Percentiles rank a stretch among this genome's conserved stretches.
phyloP scores from a whole-genome alignment of 345 rosid species.

The Heritiera littoralis region DNA sequence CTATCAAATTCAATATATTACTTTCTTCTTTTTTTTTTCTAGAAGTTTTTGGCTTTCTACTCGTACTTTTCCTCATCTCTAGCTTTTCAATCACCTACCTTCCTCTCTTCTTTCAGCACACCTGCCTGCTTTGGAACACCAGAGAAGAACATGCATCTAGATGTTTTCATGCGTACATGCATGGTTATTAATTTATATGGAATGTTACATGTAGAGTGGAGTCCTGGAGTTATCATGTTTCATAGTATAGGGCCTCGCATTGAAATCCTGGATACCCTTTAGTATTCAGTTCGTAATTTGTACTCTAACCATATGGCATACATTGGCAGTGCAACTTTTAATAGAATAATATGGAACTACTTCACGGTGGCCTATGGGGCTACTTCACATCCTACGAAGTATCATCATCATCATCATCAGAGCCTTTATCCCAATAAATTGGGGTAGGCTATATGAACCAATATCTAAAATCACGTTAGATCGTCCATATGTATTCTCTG shows the following conservation, averaged over 20 bases:
- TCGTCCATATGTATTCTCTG: too few species aligned
- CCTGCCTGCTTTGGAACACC: neutral
- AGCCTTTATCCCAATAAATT: too few species aligned
- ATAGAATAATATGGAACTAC: neutral
- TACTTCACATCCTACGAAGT: neutral
- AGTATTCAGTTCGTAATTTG: neutral
- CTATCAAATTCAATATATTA: constrained; percentile 8
- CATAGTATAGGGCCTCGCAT: neutral
- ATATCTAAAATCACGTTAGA: too few species aligned
- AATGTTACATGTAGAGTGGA: neutral
- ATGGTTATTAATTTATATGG: neutral
- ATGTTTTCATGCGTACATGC: neutral
- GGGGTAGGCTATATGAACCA: too few species aligned
- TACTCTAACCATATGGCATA: neutral
- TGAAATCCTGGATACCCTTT: neutral
- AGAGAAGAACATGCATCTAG: neutral
- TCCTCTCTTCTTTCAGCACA: neutral
- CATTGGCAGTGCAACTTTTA: neutral
- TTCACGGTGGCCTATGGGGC: neutral
- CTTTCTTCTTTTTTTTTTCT: neutral
- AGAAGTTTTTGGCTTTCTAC: neutral
- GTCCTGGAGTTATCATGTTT: neutral
- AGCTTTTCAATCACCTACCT: neutral
- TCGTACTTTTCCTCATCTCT: neutral
- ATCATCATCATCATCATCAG: too few species aligned